Percentiles rank a stretch among this genome's conserved stretches.
Conservation (phyloP, 2,329 filamentous ascomycete genomes). For the Trichoderma sp. region DNA sequence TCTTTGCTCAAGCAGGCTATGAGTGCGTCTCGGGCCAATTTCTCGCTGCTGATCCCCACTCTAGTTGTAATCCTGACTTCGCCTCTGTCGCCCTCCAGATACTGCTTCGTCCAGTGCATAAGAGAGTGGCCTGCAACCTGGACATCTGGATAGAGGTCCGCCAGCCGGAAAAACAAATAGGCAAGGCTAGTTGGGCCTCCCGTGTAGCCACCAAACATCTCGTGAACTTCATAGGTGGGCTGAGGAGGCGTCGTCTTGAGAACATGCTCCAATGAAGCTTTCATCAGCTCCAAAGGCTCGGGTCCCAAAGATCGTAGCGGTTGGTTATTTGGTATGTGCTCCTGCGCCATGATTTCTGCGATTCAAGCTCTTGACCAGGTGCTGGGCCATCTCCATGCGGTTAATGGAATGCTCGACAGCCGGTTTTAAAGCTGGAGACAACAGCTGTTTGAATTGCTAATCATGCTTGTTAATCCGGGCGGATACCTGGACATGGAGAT, state of each 20-base stretch:
- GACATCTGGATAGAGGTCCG: constrained; percentile 48
- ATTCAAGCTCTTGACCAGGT: background rate
- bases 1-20: constrained; percentile 49
- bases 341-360: constrained; percentile 33
- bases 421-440: background rate
- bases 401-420: background rate
- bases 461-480: background rate
- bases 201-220: constrained; percentile 53
- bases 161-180: constrained; percentile 58
- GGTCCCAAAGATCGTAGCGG: constrained; percentile 38
- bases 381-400: background rate
- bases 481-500: constrained; percentile 2
- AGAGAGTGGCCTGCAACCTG: constrained; percentile 48
- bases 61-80: constrained; percentile 45
- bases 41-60: constrained; percentile 57
- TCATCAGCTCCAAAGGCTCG: constrained; percentile 39
- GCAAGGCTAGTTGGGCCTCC: constrained; percentile 60
- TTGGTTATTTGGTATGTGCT: constrained; percentile 44
- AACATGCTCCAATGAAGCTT: constrained; percentile 44
- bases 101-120: constrained; percentile 52
- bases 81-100: constrained; percentile 48
- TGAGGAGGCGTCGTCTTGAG: constrained; percentile 44
- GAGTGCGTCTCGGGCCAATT: constrained; percentile 52
- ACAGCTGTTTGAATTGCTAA: background rate
- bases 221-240: constrained; percentile 38